Conservation (phyloP, 2,329 filamentous ascomycete genomes). For the Ophiostoma himal-ulmi region DNA sequence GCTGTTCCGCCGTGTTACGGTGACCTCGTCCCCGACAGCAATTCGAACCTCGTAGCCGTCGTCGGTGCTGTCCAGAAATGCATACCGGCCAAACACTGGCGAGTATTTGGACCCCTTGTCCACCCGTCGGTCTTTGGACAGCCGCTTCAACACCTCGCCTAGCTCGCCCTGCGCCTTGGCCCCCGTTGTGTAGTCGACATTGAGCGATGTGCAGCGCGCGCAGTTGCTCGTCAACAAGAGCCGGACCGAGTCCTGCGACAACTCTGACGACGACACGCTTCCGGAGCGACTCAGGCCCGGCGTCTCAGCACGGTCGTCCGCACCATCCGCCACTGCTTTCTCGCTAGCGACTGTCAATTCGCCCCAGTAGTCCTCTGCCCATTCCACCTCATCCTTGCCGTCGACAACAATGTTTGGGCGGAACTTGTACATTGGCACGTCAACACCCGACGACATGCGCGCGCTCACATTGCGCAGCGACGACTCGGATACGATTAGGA, state of each 20-base stretch:
- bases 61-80: constrained; percentile 44
- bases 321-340: neutral
- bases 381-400: constrained; percentile 53
- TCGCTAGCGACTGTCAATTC: constrained; percentile 44
- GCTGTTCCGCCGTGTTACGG: constrained; percentile 44
- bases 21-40: constrained; percentile 45
- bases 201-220: constrained; percentile 61
- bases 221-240: constrained; percentile 65
- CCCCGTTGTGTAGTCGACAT: constrained; percentile 65
- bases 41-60: constrained; percentile 34
- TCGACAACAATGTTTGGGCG: constrained; percentile 67
- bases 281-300: constrained; percentile 20
- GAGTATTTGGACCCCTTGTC: constrained; percentile 62
- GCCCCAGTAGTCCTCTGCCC: constrained; percentile 68
- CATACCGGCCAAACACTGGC: constrained; percentile 69
- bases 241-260: constrained; percentile 25
- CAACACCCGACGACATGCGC: constrained; percentile 44
- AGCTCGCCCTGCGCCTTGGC: constrained; percentile 49
- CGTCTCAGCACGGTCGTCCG: neutral
- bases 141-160: constrained; percentile 60
- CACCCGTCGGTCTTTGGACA: constrained; percentile 65
- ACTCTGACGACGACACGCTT: neutral
- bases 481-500: constrained; percentile 63
- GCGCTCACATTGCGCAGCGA: constrained; percentile 62
- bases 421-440: constrained; percentile 62